Evolutionary conservation across 2,329 filamentous ascomycete species (phyloP).

Genomic region (Fusarium mexicanum): DNA sequence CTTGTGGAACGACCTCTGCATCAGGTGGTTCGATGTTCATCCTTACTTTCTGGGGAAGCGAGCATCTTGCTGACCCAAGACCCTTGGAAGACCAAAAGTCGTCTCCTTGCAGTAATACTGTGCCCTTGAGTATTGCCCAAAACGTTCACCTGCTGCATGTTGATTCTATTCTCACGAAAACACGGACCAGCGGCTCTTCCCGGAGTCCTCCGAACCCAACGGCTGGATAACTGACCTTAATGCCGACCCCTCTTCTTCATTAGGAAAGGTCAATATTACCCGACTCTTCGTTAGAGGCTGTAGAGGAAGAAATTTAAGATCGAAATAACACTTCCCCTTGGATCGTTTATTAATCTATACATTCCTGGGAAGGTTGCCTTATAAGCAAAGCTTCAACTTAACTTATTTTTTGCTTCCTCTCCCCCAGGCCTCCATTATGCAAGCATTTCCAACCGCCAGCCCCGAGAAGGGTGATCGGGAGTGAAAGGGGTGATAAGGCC

Average conservation of each 20-base stretch:
- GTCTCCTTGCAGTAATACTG: slow-evolving; percentile 30
- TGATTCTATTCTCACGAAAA: slow-evolving; percentile 20
- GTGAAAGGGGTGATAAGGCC: slow-evolving; percentile 4
- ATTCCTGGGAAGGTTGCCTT: neutral
- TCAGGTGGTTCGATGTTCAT: slow-evolving; percentile 43
- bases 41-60: slow-evolving; percentile 37
- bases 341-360: neutral
- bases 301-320: neutral
- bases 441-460: slow-evolving; percentile 26
- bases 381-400: neutral
- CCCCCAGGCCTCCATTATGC: neutral
- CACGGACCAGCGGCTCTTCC: slow-evolving; percentile 40
- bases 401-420: neutral
- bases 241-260: slow-evolving; percentile 19
- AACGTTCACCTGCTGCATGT: slow-evolving; percentile 5
- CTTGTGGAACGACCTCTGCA: slow-evolving; percentile 39
- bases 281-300: neutral
- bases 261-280: neutral
- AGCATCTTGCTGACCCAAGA: slow-evolving; percentile 22
- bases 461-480: slow-evolving; percentile 18
- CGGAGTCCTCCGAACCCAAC: slow-evolving; percentile 34
- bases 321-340: neutral
- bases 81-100: slow-evolving; percentile 23
- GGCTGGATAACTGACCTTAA: slow-evolving; percentile 12
- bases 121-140: slow-evolving; percentile 17